Conservation (phyloP, 2,329 filamentous ascomycete species). For the Alternaria longipes region DNA sequence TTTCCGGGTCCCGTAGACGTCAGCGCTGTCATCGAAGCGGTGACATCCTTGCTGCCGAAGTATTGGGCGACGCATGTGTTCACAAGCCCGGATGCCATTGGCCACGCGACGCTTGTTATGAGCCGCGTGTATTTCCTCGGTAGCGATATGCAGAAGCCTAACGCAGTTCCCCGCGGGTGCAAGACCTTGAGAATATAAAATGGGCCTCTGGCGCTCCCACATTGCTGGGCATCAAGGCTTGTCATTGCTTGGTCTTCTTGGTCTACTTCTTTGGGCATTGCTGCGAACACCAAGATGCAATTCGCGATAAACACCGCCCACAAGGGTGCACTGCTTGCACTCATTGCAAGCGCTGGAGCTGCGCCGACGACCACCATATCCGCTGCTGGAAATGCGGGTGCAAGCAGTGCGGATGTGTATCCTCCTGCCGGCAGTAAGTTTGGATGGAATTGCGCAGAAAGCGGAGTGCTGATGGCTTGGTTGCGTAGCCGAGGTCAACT, state of each 20-base stretch:
- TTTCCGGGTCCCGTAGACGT: not conserved
- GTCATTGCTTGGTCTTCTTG: conserved; percentile 22
- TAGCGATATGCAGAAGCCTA: not conserved
- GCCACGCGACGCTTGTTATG: conserved; percentile 1
- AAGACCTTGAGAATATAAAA: conserved; percentile 21
- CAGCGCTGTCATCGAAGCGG: not conserved
- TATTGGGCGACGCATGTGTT: not conserved
- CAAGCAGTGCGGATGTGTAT: conserved; percentile 28
- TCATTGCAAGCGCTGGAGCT: conserved; percentile 22
- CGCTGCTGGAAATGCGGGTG: conserved; percentile 29
- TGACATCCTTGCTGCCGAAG: not conserved
- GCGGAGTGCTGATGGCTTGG: conserved; percentile 9
- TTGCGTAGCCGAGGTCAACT: conserved; percentile 32
- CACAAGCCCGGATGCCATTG: not conserved
- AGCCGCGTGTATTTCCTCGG: conserved; percentile 6
- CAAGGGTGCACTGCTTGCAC: conserved; percentile 21
- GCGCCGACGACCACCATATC: conserved; percentile 24
- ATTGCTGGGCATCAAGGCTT: conserved; percentile 34
- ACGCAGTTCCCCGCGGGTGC: not conserved
- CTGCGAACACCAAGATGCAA: conserved; percentile 15
- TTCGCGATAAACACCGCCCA: conserved; percentile 9
- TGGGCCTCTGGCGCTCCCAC: conserved; percentile 2
- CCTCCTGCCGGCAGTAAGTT: conserved; percentile 40
- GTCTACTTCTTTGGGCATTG: not conserved
- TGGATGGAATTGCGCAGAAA: not conserved